Conservation (phyloP, 2,329 filamentous ascomycete species). For the Helotiales sp. region DNA sequence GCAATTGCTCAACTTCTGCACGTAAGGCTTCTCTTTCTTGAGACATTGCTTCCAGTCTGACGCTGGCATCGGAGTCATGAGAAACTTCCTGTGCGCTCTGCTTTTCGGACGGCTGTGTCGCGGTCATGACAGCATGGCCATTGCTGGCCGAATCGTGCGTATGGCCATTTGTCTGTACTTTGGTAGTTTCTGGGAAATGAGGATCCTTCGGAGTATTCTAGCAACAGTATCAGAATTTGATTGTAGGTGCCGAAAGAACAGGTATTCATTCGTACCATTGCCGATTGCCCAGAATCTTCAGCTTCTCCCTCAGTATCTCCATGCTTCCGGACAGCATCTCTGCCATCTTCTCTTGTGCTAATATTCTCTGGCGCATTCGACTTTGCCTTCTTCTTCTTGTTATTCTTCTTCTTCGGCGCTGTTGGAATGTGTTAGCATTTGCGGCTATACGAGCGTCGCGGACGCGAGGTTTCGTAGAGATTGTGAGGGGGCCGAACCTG, state of each 20-base stretch:
- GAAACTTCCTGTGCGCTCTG: constrained; percentile 16
- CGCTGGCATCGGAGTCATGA: constrained; percentile 31
- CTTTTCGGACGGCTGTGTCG: constrained; percentile 11
- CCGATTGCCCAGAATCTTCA: constrained; percentile 40
- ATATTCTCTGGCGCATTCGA: constrained; percentile 18
- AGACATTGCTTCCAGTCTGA: constrained; percentile 65
- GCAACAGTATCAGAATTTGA: constrained; percentile 26
- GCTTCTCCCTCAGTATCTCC: constrained; percentile 41
- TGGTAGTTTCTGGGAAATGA: constrained; percentile 24
- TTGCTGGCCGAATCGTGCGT: constrained; percentile 25
- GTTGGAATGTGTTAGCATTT: constrained; percentile 30
- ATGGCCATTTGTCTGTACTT: constrained; percentile 32
- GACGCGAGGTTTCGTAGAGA: neutral
- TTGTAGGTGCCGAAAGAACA: constrained; percentile 29
- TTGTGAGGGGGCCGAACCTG: constrained; percentile 30
- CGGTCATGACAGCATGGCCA: constrained; percentile 23
- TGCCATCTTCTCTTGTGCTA: constrained; percentile 25
- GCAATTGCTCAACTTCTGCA: constrained; percentile 78
- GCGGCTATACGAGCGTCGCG: constrained; percentile 10
- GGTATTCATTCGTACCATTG: constrained; percentile 37
- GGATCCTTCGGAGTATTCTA: constrained; percentile 33
- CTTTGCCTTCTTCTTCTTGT: constrained; percentile 55
- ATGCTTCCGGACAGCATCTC: constrained; percentile 40
- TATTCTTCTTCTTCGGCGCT: constrained; percentile 55
- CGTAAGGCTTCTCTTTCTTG: constrained; percentile 78